Conservation (phyloP, 805 yeast species). For the Nakazawaea ishiwadae region DNA sequence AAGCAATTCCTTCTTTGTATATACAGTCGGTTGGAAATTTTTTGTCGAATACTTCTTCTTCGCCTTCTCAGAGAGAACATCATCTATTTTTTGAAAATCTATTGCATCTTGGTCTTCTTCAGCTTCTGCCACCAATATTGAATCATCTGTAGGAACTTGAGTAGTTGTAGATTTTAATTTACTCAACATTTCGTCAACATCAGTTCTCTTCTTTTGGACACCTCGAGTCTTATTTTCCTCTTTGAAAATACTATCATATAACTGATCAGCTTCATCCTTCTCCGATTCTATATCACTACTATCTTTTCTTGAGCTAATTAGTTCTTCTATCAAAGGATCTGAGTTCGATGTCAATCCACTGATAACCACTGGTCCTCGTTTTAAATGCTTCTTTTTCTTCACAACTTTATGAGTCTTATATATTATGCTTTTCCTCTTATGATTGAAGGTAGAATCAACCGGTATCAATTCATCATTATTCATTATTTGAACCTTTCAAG, state of each 20-base stretch:
- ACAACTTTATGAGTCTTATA: no score
- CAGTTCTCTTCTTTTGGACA: background rate
- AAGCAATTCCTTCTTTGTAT: constrained; percentile 24
- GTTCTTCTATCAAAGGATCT: background rate
- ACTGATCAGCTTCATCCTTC: constrained; percentile 2
- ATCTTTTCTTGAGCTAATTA: no score
- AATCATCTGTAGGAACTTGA: background rate
- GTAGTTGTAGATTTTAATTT: background rate
- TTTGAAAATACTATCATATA: background rate
- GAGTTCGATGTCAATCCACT: no score
- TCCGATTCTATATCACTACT: background rate
- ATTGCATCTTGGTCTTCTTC: constrained; percentile 1
- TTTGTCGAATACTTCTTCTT: background rate
- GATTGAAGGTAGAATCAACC: no score
- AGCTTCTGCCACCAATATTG: background rate
- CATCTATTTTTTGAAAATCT: constrained; percentile 2
- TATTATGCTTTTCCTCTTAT: no score
- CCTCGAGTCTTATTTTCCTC: background rate
- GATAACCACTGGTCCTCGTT: no score
- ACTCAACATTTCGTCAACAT: background rate
- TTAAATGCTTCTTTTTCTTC: no score
- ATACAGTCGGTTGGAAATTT: constrained; percentile 14
- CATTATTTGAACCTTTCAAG: background rate
- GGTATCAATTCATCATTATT: no score
- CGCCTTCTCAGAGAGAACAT: background rate